These are phyloP conservation scores for Citrullus colocynthis DNA, from an alignment of 306 rosid species.

Conservation along the genomic window DNA sequence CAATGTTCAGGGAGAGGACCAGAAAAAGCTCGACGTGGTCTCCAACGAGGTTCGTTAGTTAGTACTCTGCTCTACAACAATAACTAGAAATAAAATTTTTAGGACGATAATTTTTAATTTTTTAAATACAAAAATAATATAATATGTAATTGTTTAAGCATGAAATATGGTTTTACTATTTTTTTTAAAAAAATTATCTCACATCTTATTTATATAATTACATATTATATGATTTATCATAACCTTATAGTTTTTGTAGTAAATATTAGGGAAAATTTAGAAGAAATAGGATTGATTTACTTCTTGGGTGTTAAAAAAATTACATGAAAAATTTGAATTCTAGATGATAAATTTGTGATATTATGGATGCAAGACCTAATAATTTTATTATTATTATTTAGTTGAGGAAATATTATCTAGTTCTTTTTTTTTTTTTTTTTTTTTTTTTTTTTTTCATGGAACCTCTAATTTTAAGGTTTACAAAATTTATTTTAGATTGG, in stretches of 20 bases:
- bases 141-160: too few species aligned
- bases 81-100: neutral
- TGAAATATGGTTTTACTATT: too few species aligned
- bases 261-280: neutral
- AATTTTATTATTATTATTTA: too few species aligned
- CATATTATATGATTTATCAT: neutral
- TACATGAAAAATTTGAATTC: neutral
- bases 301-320: neutral
- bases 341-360: neutral
- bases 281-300: neutral
- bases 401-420: too few species aligned
- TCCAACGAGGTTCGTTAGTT: conserved; percentile 71
- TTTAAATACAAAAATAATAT: too few species aligned
- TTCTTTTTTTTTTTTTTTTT: too few species aligned
- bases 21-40: conserved; percentile 89
- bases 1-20: conserved; percentile 89
- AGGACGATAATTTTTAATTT: neutral
- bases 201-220: neutral
- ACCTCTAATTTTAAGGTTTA: too few species aligned
- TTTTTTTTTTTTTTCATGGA: too few species aligned
- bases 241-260: neutral
- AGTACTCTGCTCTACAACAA: neutral
- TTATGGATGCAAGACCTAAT: neutral
- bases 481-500: too few species aligned
- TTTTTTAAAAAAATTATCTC: neutral